phyloP scores from a whole-genome alignment of 345 rosid species.

The Salix dunnii region DNA sequence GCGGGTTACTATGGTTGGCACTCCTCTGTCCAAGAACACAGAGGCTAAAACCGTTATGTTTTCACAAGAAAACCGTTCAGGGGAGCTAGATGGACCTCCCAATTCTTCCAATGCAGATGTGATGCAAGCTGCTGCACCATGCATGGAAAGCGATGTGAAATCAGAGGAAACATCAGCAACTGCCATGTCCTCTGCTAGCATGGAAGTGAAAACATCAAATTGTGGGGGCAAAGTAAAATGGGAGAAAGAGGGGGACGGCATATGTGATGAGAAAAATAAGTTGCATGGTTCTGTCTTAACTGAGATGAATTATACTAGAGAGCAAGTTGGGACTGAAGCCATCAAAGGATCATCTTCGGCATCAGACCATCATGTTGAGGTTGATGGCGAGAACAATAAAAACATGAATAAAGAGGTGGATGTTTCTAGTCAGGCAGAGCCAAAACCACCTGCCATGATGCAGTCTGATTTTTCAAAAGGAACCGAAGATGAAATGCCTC shows the following conservation, averaged over 20 bases:
- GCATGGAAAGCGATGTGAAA: constrained; percentile 40
- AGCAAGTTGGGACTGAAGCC: constrained; percentile 27
- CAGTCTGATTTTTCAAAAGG: constrained; percentile 29
- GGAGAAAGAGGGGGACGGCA: constrained; percentile 29
- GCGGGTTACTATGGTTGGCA: constrained; percentile 22
- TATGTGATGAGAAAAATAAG: constrained; percentile 28
- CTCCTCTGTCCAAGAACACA: constrained; percentile 20
- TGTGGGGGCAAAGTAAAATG: constrained; percentile 25
- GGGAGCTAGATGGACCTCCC: constrained; percentile 27
- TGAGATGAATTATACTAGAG: constrained; percentile 27
- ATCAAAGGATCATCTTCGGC: constrained; percentile 21
- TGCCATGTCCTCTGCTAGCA: constrained; percentile 14
- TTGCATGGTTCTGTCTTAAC: constrained; percentile 19
- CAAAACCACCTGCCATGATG: constrained; percentile 25
- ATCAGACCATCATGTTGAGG: constrained; percentile 10
- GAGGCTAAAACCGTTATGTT: constrained; percentile 22
- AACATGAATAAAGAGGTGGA: constrained; percentile 11
- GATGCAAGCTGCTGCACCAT: constrained; percentile 38
- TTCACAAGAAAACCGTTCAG: constrained; percentile 21
- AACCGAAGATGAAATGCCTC: constrained; percentile 19
- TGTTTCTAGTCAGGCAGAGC: constrained; percentile 19
- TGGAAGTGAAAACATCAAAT: constrained; percentile 21
- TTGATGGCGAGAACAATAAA: constrained; percentile 25
- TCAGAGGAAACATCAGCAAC: constrained; percentile 28
- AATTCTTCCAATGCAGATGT: constrained; percentile 31